Evolutionary conservation across 1,284 basidiomycete species (phyloP).

Genomic region (Coniophora puteana): DNA sequence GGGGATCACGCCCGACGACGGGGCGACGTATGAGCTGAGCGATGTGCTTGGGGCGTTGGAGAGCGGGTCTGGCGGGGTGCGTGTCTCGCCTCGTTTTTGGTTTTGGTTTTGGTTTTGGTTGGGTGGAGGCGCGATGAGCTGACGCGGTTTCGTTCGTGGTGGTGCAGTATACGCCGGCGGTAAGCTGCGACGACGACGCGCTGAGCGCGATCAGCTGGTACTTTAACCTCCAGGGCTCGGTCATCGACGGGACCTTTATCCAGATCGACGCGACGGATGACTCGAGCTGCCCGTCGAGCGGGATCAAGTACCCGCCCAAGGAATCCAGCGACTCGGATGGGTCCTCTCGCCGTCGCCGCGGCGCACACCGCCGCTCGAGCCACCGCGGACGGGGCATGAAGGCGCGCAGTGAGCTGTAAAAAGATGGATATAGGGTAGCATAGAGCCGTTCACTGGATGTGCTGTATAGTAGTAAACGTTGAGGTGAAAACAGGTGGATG

Average conservation of each 20-base stretch:
- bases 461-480: too few species aligned
- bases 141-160: too few species aligned
- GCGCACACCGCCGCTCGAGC: too few species aligned
- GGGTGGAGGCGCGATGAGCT: too few species aligned
- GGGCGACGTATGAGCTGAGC: conserved; percentile 53
- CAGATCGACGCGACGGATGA: conserved; percentile 49
- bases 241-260: conserved; percentile 57
- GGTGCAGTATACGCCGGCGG: conserved; percentile 48
- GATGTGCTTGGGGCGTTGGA: conserved; percentile 53
- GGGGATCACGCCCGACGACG: conserved; percentile 63
- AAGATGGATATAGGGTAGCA: too few species aligned
- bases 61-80: conserved; percentile 38
- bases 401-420: too few species aligned
- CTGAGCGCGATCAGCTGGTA: conserved; percentile 59
- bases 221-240: conserved; percentile 58
- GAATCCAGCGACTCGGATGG: too few species aligned
- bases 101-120: conserved; percentile 10
- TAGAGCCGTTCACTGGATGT: too few species aligned
- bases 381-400: too few species aligned
- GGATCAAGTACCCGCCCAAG: conserved; percentile 60
- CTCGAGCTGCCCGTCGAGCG: conserved; percentile 48
- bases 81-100: neutral
- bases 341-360: too few species aligned
- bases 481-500: too few species aligned
- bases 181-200: conserved; percentile 45